Evolutionary conservation across 306 rosid species (phyloP).

Genomic region (Leucaena leucocephala): DNA sequence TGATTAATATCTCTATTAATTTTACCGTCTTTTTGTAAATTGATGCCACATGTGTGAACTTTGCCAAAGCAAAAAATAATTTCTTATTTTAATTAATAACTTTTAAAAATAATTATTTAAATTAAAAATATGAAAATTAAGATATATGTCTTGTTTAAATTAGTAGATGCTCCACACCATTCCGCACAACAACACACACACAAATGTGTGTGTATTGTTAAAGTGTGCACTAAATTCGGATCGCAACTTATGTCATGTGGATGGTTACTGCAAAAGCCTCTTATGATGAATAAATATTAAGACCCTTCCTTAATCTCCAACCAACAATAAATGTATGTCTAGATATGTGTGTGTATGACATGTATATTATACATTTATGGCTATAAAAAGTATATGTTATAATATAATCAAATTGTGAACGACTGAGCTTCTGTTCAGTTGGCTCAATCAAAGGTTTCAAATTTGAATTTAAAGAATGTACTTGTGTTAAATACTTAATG

Average conservation of each 20-base stretch:
- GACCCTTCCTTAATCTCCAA: background rate
- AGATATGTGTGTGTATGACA: background rate
- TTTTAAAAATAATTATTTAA: background rate
- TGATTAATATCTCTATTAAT: too few relatives aligned
- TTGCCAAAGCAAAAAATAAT: background rate
- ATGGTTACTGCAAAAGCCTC: background rate
- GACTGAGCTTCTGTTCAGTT: background rate
- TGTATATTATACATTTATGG: background rate
- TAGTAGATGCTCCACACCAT: background rate
- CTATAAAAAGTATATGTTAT: background rate
- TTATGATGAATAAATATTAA: background rate
- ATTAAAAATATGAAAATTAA: background rate
- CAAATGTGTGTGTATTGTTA: background rate
- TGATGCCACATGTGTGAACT: too few relatives aligned
- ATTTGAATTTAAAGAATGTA: too few relatives aligned
- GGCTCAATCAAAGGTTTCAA: background rate
- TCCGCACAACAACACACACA: background rate
- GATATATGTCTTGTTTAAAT: background rate
- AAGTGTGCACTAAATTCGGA: background rate
- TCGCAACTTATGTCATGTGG: background rate
- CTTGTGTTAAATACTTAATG: background rate
- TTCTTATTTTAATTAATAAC: background rate
- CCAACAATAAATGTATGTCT: background rate
- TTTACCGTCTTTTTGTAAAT: too few relatives aligned
- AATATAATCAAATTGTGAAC: background rate